phyloP scores from a whole-genome alignment of 768 basidiomycete genomes.

The Macrolepiota fuliginosa region DNA sequence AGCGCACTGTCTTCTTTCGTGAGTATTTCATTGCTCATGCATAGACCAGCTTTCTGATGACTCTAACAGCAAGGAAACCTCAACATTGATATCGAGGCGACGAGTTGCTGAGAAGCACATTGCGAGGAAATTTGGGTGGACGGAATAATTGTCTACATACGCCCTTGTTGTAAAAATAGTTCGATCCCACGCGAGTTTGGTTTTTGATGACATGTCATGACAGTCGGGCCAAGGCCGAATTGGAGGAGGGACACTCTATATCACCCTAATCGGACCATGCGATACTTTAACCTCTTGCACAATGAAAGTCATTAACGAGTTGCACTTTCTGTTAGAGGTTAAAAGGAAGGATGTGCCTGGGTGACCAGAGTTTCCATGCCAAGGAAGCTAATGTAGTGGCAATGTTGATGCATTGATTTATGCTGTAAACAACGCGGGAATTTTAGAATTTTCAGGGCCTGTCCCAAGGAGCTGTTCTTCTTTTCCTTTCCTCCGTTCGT shows the following conservation, averaged over 20 bases:
- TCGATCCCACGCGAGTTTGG: not conserved
- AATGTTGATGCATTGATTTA: not conserved
- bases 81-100: slow-evolving; percentile 24
- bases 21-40: slow-evolving; percentile 8
- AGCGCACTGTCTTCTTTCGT: slow-evolving; percentile 30
- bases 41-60: not conserved
- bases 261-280: not conserved
- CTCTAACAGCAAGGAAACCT: slow-evolving; percentile 23
- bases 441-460: not conserved
- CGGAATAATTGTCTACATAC: not conserved
- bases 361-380: not conserved
- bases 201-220: not conserved
- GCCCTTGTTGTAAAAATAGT: not conserved
- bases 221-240: not conserved
- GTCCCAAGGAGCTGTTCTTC: not conserved
- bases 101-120: slow-evolving; percentile 15
- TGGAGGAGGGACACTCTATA: not conserved
- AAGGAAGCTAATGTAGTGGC: not conserved
- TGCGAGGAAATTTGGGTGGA: not conserved
- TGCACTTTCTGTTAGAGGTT: not conserved
- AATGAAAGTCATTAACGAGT: not conserved
- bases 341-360: not conserved
- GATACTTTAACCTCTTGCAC: not conserved
- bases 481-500: not conserved
- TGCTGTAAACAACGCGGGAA: slow-evolving; percentile 7